Evolutionary conservation across 2,329 filamentous ascomycete genomes (phyloP).

Genomic region (Paecilomyces formosus): DNA sequence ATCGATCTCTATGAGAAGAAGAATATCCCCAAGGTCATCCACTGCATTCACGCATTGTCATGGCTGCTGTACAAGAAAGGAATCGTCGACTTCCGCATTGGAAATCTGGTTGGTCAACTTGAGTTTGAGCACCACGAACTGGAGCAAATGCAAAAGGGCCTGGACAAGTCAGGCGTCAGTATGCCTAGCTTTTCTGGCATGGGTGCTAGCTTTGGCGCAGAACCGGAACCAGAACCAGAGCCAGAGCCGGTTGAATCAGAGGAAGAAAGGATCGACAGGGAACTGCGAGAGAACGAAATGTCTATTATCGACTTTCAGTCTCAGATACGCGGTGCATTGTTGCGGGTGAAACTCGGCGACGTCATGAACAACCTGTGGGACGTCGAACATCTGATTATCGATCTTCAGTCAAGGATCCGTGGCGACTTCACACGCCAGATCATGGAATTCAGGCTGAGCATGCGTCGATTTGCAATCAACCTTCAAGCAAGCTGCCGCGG

Average conservation of each 20-base stretch:
- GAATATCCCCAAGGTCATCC: conserved; percentile 98
- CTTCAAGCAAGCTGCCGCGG: conserved; percentile 76
- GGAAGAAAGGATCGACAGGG: conserved; percentile 76
- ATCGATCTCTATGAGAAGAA: conserved; percentile 99
- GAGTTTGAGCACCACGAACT: conserved; percentile 97
- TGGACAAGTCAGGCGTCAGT: conserved; percentile 87
- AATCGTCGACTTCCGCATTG: conserved; percentile 90
- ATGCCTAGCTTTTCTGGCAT: conserved; percentile 99
- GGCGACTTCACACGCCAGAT: conserved; percentile 84
- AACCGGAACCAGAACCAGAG: conserved; percentile 67
- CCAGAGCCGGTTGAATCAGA: conserved; percentile 71
- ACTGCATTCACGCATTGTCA: conserved; percentile 94
- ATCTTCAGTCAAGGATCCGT: conserved; percentile 78
- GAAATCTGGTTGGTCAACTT: conserved; percentile 90
- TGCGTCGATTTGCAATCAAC: conserved; percentile 70
- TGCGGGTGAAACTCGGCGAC: conserved; percentile 68
- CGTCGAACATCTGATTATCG: conserved; percentile 65
- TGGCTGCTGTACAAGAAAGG: conserved; percentile 96
- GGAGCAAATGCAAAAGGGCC: conserved; percentile 91
- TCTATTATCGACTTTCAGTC: conserved; percentile 74
- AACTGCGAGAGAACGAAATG: conserved; percentile 68
- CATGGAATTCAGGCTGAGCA: conserved; percentile 70
- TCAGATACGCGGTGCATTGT: conserved; percentile 72
- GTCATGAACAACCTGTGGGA: conserved; percentile 90
- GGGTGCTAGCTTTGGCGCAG: conserved; percentile 88